A percentile compares a stretch with the other conserved stretches of the same genome.
These are phyloP conservation scores for Penicillium nordicum DNA, from an alignment of 2,329 filamentous ascomycete species.

Conservation along the genomic window DNA sequence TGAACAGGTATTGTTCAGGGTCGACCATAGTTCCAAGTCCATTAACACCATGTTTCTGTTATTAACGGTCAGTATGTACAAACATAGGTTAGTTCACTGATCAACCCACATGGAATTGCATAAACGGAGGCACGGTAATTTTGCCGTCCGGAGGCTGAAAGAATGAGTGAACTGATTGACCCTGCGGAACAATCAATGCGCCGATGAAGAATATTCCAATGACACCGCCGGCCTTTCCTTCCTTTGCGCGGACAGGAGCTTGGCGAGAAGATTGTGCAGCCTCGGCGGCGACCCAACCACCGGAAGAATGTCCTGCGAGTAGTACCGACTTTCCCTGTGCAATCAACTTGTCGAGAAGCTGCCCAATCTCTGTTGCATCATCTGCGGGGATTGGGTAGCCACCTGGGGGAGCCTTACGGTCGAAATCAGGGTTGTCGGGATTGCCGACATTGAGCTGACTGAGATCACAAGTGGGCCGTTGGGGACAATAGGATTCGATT, in stretches of 20 bases:
- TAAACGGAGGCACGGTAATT: slow-evolving; percentile 21
- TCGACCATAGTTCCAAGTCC: slow-evolving; percentile 26
- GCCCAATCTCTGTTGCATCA: slow-evolving; percentile 3
- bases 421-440: slow-evolving; percentile 33
- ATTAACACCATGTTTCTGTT: slow-evolving; percentile 15
- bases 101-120: slow-evolving; percentile 28
- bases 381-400: slow-evolving; percentile 26
- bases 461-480: slow-evolving; percentile 43
- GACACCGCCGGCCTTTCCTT: slow-evolving; percentile 21
- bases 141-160: slow-evolving; percentile 30
- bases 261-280: slow-evolving; percentile 29
- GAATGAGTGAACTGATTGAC: slow-evolving; percentile 31
- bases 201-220: slow-evolving; percentile 32
- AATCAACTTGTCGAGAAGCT: slow-evolving; percentile 2
- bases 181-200: slow-evolving; percentile 30
- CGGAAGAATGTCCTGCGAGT: slow-evolving; percentile 32
- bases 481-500: slow-evolving; percentile 34
- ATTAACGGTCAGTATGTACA: background rate
- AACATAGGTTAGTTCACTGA: accelerated
- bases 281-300: slow-evolving; percentile 36
- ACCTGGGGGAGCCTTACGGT: slow-evolving; percentile 22
- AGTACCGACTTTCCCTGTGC: slow-evolving; percentile 28
- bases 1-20: slow-evolving; percentile 28
- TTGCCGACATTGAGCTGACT: slow-evolving; percentile 60
- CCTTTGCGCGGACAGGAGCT: slow-evolving; percentile 12